These are phyloP conservation scores for Sarocladium strictum DNA, from an alignment of 2,329 filamentous ascomycete species.

Conservation along the genomic window DNA sequence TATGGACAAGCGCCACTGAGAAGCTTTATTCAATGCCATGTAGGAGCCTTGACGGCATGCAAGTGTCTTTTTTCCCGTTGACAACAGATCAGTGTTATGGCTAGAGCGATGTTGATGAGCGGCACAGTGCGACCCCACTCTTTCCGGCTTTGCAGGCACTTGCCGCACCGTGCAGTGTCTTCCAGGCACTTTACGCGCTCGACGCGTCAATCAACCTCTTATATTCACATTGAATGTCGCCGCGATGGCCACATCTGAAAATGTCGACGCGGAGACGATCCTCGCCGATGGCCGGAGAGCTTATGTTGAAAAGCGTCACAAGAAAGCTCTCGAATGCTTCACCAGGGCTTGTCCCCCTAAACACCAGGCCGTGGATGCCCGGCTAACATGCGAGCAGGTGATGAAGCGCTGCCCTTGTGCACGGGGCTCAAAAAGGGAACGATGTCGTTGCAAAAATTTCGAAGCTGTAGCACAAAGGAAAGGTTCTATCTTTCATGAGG, in stretches of 20 bases:
- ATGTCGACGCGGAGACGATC: not conserved
- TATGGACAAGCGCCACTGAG: no score
- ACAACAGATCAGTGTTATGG: no score
- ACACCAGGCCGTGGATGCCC: not conserved
- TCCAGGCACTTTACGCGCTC: not conserved
- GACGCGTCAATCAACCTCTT: not conserved
- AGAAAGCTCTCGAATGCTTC: constrained; percentile 12
- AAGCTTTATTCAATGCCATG: no score
- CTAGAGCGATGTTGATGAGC: no score
- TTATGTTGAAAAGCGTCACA: constrained; percentile 11
- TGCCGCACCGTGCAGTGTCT: not conserved
- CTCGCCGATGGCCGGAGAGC: constrained; percentile 10
- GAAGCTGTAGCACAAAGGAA: constrained; percentile 24
- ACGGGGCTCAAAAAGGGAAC: constrained; percentile 26
- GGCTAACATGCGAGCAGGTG: constrained; percentile 18
- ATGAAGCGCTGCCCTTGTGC: constrained; percentile 30
- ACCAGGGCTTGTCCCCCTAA: constrained; percentile 7
- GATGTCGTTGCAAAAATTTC: constrained; percentile 34
- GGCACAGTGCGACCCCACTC: no score
- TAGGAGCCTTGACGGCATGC: no score
- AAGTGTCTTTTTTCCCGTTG: no score
- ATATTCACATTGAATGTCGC: not conserved
- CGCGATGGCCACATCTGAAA: not conserved
- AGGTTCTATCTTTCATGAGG: constrained; percentile 35
- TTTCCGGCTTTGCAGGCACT: no score